Conservation (phyloP, 306 rosid species). For the Luffa aegyptiaca region DNA sequence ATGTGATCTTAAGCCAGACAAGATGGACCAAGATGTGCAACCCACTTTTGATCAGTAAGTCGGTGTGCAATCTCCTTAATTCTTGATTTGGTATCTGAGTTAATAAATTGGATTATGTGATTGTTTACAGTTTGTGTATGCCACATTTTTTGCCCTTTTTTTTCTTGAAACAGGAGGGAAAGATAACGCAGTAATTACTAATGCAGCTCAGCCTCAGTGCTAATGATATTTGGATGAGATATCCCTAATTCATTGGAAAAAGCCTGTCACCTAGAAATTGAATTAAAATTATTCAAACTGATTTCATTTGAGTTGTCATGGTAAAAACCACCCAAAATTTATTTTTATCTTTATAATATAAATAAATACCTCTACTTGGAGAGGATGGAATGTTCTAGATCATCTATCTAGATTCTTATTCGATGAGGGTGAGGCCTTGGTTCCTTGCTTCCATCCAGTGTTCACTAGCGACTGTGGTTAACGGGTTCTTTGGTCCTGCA, state of each 20-base stretch:
- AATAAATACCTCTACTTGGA: neutral
- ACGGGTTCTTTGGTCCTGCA: neutral
- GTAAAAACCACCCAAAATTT: neutral
- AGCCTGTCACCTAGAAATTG: neutral
- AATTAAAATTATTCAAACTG: neutral
- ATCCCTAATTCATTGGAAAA: neutral
- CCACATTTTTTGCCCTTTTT: neutral
- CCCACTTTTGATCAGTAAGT: slow-evolving; percentile 37
- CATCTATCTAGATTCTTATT: neutral
- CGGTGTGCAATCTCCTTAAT: neutral
- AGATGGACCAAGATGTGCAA: slow-evolving; percentile 12
- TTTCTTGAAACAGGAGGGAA: neutral
- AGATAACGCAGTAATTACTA: neutral
- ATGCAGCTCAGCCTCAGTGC: neutral
- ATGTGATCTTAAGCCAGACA: slow-evolving; percentile 13
- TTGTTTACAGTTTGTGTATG: neutral
- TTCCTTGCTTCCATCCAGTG: neutral
- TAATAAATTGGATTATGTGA: neutral
- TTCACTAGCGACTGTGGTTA: neutral
- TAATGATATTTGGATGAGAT: neutral
- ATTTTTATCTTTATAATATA: neutral
- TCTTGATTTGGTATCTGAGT: neutral
- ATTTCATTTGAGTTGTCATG: neutral
- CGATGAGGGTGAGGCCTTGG: neutral
- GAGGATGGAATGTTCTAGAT: neutral